Evolutionary conservation across 2,329 filamentous ascomycete genomes (phyloP), one percentile per base, ranked within the genome.

Genomic region (Sclerotinia trifoliorum): DNA sequence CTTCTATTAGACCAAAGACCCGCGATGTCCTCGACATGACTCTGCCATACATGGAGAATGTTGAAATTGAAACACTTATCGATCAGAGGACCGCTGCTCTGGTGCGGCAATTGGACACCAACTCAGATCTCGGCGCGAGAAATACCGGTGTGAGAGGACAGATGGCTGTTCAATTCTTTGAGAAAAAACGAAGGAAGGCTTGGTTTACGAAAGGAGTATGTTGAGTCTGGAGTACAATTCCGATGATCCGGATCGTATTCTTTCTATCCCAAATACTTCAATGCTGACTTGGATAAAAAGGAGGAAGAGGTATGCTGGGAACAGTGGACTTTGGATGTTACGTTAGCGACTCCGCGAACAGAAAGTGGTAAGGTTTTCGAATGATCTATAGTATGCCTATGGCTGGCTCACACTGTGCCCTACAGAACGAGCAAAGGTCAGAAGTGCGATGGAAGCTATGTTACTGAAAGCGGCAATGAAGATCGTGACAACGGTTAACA

Each of bases 271-370:
- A 55, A 54, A 46, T 55, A 32, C n/a, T 48, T 15, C 44, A 29
- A 24, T 61, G 65, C 65, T 67, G 48, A 67, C 42, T 29, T 17
- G 21, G 48, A 44, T 21, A 44, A 63, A 17, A 54, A 67, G 65
- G 65, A 67, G 65, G 65, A 67, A 56, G 60, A 68, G 51, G 66
- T 68, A 32, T 96, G 93, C 79, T 99, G 95, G 95, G 95, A 98
- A 83, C 89, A 88, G 76, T 99, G 95, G 95, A 93, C 91, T 56
- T 81, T 99, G 73, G 92, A 96, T 79, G 91, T 98, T 63, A 96
- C 93, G n/a, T 88, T 97, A 67, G 92, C 93, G 13, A 93, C 93
- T 74, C 94, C 94, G 42, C 84, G 90, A 76, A 97, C 92, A 15
- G 94, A 98, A 76, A 91, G 88, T 72, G 93, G 93, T 96, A 81